A percentile compares a stretch with the other conserved stretches of the same genome.
These are phyloP conservation scores for Pisolithus tinctorius DNA, from an alignment of 768 basidiomycete genomes.

Conservation along the genomic window DNA sequence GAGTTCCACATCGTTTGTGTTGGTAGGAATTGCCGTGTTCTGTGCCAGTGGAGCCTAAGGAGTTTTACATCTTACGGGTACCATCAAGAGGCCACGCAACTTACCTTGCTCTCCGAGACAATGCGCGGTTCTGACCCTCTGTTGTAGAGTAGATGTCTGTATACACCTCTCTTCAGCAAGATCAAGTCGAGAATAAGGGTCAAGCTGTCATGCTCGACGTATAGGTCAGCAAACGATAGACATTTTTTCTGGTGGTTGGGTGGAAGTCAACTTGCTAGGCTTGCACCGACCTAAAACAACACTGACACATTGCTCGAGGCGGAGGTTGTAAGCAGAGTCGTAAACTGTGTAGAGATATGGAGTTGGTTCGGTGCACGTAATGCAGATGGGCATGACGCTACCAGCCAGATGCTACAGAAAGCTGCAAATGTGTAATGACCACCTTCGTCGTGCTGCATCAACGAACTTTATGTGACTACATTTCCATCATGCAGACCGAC, in stretches of 20 bases:
- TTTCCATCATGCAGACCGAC: no score
- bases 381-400: slow-evolving; percentile 72
- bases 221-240: slow-evolving; percentile 72
- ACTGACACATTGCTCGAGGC: slow-evolving; percentile 81
- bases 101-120: slow-evolving; percentile 19
- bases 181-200: slow-evolving; percentile 75
- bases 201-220: slow-evolving; percentile 76
- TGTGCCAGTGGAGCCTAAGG: not conserved
- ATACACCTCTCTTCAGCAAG: slow-evolving; percentile 75
- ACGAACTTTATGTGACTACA: no score
- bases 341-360: slow-evolving; percentile 78
- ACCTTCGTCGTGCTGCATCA: not conserved
- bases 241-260: slow-evolving; percentile 43
- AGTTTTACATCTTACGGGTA: no score
- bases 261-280: slow-evolving; percentile 5
- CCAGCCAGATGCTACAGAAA: not conserved
- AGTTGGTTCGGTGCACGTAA: slow-evolving; percentile 58
- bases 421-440: not conserved
- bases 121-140: slow-evolving; percentile 60
- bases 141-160: slow-evolving; percentile 77
- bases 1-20: slow-evolving; percentile 1
- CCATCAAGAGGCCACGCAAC: not conserved
- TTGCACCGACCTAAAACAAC: not conserved
- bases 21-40: not conserved
- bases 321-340: slow-evolving; percentile 66